Evolutionary conservation across 2,329 filamentous ascomycete genomes (phyloP).

Genomic region (Sordariomycetes sp.): DNA sequence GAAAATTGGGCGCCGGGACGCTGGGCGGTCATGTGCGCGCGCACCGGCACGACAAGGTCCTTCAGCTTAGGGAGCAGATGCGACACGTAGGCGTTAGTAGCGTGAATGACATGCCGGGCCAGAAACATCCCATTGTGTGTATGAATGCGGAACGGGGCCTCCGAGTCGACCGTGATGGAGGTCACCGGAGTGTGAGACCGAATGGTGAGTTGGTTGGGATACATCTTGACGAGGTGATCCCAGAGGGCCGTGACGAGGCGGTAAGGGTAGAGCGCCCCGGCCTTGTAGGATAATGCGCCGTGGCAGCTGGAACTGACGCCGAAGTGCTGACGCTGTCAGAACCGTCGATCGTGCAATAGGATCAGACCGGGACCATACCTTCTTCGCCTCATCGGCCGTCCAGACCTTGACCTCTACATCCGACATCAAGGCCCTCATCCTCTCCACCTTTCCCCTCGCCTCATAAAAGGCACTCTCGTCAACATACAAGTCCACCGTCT

Average conservation of each 20-base stretch:
- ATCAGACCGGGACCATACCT: constrained; percentile 9
- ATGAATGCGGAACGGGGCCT: constrained; percentile 23
- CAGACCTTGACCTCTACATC: constrained; percentile 22
- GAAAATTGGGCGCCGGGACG: constrained; percentile 21
- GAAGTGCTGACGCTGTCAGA: constrained; percentile 15
- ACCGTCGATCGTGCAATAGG: background rate
- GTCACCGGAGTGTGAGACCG: constrained; percentile 21
- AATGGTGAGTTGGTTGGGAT: constrained; percentile 19
- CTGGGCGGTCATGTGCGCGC: constrained; percentile 38
- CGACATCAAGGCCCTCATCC: constrained; percentile 22
- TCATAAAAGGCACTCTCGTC: constrained; percentile 19
- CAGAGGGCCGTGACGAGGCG: constrained; percentile 32
- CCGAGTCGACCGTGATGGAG: constrained; percentile 10
- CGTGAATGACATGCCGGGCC: constrained; percentile 39
- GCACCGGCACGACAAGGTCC: constrained; percentile 26
- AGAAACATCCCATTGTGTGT: constrained; percentile 29
- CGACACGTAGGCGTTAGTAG: constrained; percentile 39
- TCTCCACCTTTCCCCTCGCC: constrained; percentile 16
- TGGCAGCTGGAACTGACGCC: constrained; percentile 18
- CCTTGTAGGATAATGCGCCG: constrained; percentile 28
- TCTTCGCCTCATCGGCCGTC: constrained; percentile 17
- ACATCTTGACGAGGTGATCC: constrained; percentile 22
- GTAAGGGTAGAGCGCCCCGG: constrained; percentile 37
- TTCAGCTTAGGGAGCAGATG: constrained; percentile 36
- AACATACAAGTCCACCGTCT: constrained; percentile 31